Evolutionary conservation across 805 yeast species (phyloP), one percentile per base, ranked within the genome.

Genomic region (Yamadazyma nakazawae): DNA sequence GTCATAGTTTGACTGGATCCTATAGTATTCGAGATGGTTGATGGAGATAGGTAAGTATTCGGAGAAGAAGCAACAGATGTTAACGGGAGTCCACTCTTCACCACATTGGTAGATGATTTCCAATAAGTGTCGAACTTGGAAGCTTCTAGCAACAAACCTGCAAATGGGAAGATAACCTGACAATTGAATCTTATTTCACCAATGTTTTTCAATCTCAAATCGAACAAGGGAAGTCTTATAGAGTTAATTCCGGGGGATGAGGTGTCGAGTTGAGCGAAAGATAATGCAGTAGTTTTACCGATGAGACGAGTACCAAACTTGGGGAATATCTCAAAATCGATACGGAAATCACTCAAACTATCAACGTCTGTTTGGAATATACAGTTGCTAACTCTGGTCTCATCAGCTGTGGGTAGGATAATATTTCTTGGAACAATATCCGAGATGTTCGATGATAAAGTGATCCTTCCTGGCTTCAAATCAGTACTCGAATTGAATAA

Each of bases 71-170:
- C 26, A 17, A 35, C 42, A 14, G 45, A 34, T 17, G 37, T 43
- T 11, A 34, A 11, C 5, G 44, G 42, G 12, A 38, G 14, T 17
- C 36, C 36, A 12, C 59, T 57, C 24, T 61, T 65, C 14, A 66
- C 66, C 41, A 79, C 80, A 38, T 84, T 78, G 0, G 97, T 87
- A 0, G 96, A 70, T 0, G 75, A 84, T 65, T 91, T 94, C 99
- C 99, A 92, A 66, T 92, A 92, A 0, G 98, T 92, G 59, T 91
- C 97, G 61, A 87, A 90, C 68, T 89, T 88, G 10, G 96, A 84
- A 37, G 95, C 85, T 63, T 91, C 97, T 48, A 92, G 69, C 4
- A 96, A 85, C 0, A 68, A 69, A 6, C 97, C 97, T 5, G 83
- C 74, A 61, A 85, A 94, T n/a, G 99, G 97, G 62, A 83, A 82